Percentiles rank a stretch among this genome's conserved stretches.
Evolutionary conservation across 345 rosid genomes (phyloP).

Genomic region (Eutrema yunnanense): DNA sequence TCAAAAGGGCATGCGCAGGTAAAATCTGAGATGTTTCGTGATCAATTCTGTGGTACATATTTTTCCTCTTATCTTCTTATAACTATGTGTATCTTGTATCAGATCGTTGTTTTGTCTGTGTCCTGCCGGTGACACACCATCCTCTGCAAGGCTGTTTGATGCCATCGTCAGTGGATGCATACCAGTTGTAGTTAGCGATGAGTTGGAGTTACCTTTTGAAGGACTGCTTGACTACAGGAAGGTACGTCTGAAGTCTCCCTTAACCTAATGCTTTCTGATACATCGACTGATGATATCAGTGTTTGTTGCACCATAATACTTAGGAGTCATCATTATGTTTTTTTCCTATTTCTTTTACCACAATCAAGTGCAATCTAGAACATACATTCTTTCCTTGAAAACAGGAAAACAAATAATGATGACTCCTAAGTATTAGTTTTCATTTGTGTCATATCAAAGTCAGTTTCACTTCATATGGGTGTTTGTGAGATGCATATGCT

Average conservation of each 20-base stretch:
- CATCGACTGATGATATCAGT: not conserved
- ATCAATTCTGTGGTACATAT: not conserved
- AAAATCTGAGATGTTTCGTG: not conserved
- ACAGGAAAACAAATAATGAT: not conserved
- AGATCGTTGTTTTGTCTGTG: conserved; percentile 75
- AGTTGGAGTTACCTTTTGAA: conserved; percentile 87
- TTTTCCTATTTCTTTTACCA: not conserved
- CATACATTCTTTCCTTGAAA: too few species aligned
- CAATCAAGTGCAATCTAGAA: not conserved
- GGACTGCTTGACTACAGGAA: conserved; percentile 74
- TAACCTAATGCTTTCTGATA: not conserved
- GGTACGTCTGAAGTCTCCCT: conserved; percentile 30
- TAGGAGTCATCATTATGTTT: not conserved
- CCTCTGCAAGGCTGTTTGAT: conserved; percentile 86
- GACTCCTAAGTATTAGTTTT: not conserved
- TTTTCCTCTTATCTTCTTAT: not conserved
- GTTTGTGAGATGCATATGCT: not conserved
- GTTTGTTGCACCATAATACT: not conserved
- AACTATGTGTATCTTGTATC: conserved; percentile 2
- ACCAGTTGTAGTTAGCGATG: conserved; percentile 82
- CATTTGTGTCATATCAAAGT: not conserved
- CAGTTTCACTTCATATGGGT: not conserved
- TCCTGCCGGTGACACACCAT: conserved; percentile 95
- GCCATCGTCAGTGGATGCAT: conserved; percentile 89
- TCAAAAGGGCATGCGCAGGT: conserved; percentile 82